Percentiles rank a stretch among this genome's conserved stretches.
Conservation (phyloP, 1,139 yeast genomes). For the Lodderomyces metapsilosis region DNA sequence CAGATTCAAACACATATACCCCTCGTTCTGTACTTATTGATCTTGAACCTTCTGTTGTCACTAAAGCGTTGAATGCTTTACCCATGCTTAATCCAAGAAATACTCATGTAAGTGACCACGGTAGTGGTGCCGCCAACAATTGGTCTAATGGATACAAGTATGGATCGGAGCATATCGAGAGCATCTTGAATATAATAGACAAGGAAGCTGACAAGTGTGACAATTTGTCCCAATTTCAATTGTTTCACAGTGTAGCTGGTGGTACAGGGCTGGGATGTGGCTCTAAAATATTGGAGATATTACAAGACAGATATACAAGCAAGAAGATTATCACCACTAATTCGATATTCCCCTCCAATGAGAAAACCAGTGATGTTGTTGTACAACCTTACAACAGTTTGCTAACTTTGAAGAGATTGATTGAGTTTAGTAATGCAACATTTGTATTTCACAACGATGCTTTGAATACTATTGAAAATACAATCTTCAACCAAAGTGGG, state of each 20-base stretch:
- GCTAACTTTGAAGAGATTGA: conserved; percentile 74
- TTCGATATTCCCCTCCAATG: conserved; percentile 80
- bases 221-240: conserved; percentile 83
- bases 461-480: conserved; percentile 60
- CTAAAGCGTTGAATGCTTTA: conserved; percentile 55
- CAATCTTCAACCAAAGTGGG: conserved; percentile 29
- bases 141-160: conserved; percentile 91
- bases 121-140: conserved; percentile 92
- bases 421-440: conserved; percentile 82
- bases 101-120: conserved; percentile 73
- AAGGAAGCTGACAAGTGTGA: conserved; percentile 92
- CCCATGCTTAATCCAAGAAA: conserved; percentile 84
- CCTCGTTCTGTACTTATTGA: conserved; percentile 87
- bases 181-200: conserved; percentile 77
- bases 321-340: conserved; percentile 84
- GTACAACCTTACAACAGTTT: conserved; percentile 95
- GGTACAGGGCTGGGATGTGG: conserved; percentile 98
- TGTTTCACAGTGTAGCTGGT: conserved; percentile 96
- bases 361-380: conserved; percentile 83
- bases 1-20: conserved; percentile 71
- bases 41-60: conserved; percentile 86
- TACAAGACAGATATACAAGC: conserved; percentile 75
- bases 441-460: conserved; percentile 91
- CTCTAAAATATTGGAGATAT: conserved; percentile 69
- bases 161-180: conserved; percentile 69